Base-by-base conservation (phyloP, 176 grass and related monocot species). In the Carex parvula region DNA sequence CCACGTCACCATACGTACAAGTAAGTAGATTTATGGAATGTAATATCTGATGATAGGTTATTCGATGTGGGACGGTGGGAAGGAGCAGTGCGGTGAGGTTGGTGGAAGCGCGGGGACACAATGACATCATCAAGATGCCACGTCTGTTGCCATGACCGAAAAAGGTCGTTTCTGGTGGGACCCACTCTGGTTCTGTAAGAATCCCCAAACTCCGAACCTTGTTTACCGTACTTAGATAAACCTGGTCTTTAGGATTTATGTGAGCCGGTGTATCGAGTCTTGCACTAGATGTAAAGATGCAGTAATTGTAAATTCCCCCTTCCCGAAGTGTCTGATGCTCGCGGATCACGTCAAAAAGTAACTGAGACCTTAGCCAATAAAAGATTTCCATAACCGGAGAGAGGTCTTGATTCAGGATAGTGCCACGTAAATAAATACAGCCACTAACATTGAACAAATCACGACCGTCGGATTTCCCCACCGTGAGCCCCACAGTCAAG, bases 41-140 rank as follows among this genome's bases (percentile, higher is more conserved):
- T 0, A 70, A 20, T 2, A 60, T 60, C 17, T 2, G 9, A 50
- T 50, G 56, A 60, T 5, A 8, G 57, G 18, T 60, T 60, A 20
- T 18, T 18, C 5, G 66, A n/a, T 17, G 32, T 33, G 64, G 64
- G 66, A 70, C 66, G 66, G 66, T 71, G 68, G 16, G 68, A 71
- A 71, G 66, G 32, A 70, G 81, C 74, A 12, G 92, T 86, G 89
- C 89, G 85, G 92, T 86, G 89, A 87, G 87, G 89, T 94, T 94
- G 92, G 87, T 94, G 89, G 79, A 62, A 55, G 22, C 77, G 48
- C 79, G 86, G 84, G 6, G 1, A 42, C 1, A 0, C 1, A 0
- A 20, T 93, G 87, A 94, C 89, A 83, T 94, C 92, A 91, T 17
- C 32, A 0, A 0, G 0, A 5, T 17, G 89, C 90, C 92, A 94